Conservation (phyloP, 2,329 filamentous ascomycete species). For the Ascochyta lentis region DNA sequence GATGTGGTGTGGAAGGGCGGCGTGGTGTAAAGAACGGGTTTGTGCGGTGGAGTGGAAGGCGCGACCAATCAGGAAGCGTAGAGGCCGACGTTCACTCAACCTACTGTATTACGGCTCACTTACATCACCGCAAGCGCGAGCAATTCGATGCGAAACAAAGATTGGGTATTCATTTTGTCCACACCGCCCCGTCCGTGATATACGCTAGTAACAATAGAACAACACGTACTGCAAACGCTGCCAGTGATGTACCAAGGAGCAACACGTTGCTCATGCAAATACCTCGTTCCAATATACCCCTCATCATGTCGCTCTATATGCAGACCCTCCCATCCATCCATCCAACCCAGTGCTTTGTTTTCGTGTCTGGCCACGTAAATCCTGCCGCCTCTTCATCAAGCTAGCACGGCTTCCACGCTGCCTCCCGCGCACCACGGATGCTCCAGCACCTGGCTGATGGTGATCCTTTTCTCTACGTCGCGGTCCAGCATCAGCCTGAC, state of each 20-base stretch:
- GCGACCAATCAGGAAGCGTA: slow-evolving; percentile 3
- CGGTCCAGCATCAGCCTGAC: slow-evolving; percentile 92
- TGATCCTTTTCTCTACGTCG: slow-evolving; percentile 80
- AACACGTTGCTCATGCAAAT: slow-evolving; percentile 1
- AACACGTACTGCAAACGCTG: neutral
- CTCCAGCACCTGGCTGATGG: slow-evolving; percentile 85
- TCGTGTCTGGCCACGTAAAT: neutral
- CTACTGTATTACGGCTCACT: neutral
- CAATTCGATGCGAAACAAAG: neutral
- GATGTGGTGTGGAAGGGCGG: slow-evolving; percentile 8
- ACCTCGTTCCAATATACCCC: neutral
- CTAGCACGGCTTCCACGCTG: slow-evolving; percentile 8
- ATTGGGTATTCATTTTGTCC: slow-evolving; percentile 13
- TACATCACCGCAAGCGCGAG: neutral
- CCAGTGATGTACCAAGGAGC: neutral
- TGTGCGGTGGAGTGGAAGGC: neutral
- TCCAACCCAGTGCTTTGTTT: neutral
- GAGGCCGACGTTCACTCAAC: neutral
- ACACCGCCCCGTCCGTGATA: slow-evolving; percentile 1
- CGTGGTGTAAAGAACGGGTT: neutral
- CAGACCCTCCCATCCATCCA: neutral
- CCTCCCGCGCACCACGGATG: slow-evolving; percentile 76
- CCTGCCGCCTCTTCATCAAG: neutral
- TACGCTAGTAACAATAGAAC: slow-evolving; percentile 11
- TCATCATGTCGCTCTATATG: slow-evolving; percentile 9